These are phyloP conservation scores for Beta vulgaris DNA, from an alignment of 148 eudicot genomes.

Conservation along the genomic window DNA sequence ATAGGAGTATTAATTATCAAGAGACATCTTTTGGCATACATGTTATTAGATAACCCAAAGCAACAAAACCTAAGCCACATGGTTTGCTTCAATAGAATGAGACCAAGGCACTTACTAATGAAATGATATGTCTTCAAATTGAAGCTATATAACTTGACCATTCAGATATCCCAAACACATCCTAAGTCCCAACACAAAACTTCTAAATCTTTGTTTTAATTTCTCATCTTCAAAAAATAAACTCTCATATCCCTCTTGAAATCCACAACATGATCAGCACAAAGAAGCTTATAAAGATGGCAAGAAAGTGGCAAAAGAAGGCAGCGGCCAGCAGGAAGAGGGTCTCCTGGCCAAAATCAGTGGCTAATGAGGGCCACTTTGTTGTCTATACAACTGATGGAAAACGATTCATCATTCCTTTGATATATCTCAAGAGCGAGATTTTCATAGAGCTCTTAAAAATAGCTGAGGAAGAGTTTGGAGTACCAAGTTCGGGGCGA, in stretches of 20 bases:
- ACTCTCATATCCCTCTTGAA: background rate
- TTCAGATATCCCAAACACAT: background rate
- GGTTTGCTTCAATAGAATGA: background rate
- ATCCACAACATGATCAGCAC: slow-evolving; percentile 15
- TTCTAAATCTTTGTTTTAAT: background rate
- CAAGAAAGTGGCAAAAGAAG: slow-evolving; percentile 18
- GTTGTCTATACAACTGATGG: slow-evolving; percentile 23
- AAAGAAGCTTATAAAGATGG: slow-evolving; percentile 37
- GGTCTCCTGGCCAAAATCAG: slow-evolving; percentile 12
- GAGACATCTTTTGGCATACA: background rate
- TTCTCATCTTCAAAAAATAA: background rate
- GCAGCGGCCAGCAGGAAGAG: slow-evolving; percentile 28
- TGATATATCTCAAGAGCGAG: slow-evolving; percentile 10
- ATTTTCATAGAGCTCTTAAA: slow-evolving; percentile 10
- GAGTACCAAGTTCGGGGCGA: slow-evolving; percentile 7
- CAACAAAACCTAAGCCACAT: background rate
- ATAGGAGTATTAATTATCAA: background rate
- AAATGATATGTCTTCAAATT: background rate
- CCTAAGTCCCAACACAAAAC: slow-evolving; percentile 2
- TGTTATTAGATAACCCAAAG: background rate
- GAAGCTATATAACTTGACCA: background rate
- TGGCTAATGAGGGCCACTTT: slow-evolving; percentile 18
- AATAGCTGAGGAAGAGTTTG: slow-evolving; percentile 26
- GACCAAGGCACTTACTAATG: background rate
- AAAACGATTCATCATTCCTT: slow-evolving; percentile 27